Evolutionary conservation across 192 early-diverging fungal species (phyloP).

Genomic region (Coemansia sp.): DNA sequence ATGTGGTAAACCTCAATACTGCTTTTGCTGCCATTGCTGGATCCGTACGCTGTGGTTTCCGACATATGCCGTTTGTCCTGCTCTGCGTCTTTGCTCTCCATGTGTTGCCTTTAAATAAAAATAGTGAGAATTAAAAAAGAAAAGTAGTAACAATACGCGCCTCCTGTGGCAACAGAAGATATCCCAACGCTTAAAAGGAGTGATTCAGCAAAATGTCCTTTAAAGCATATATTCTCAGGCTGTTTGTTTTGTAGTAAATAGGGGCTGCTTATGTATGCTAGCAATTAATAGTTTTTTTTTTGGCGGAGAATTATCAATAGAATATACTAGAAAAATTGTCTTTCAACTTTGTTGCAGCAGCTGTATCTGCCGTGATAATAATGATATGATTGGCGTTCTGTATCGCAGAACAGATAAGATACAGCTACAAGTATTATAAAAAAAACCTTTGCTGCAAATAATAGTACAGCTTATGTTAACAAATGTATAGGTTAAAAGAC

Average conservation of each 20-base stretch:
- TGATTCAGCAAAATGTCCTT: neutral
- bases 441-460: neutral
- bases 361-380: neutral
- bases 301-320: neutral
- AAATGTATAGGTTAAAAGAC: neutral
- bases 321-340: neutral
- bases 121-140: neutral
- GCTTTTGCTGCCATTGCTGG: conserved; percentile 12
- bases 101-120: neutral
- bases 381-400: neutral
- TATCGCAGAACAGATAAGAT: neutral
- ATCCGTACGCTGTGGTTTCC: conserved; percentile 2
- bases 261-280: neutral
- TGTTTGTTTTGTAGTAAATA: neutral
- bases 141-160: neutral
- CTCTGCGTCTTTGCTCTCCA: neutral
- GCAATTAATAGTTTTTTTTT: neutral
- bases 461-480: neutral
- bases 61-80: conserved; percentile 15
- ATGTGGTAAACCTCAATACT: conserved; percentile 1
- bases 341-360: neutral
- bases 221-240: neutral
- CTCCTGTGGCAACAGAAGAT: neutral
- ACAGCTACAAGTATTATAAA: neutral
- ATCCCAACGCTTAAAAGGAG: neutral